Conservation (phyloP, 768 basidiomycete species). For the Serendipita indica region DNA sequence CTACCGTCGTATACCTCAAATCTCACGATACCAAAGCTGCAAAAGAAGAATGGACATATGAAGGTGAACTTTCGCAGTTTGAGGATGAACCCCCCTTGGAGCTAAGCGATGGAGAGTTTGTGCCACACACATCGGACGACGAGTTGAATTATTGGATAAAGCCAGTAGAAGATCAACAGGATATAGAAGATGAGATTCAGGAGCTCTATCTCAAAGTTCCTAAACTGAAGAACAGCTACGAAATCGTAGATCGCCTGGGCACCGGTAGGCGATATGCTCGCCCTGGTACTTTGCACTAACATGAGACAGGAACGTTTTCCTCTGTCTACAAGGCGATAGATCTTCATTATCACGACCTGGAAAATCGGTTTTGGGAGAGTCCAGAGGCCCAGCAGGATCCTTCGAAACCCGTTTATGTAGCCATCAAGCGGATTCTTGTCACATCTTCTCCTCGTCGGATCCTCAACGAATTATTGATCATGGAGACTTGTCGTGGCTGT, state of each 20-base stretch:
- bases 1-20: not conserved
- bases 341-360: conserved; percentile 53
- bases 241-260: conserved; percentile 76
- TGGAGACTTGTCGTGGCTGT: conserved; percentile 72
- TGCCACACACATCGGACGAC: conserved; percentile 32
- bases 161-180: conserved; percentile 49
- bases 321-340: conserved; percentile 98
- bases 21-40: not conserved
- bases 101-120: conserved; percentile 24
- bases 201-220: conserved; percentile 56
- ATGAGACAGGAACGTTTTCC: conserved; percentile 69
- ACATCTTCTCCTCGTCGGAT: conserved; percentile 89
- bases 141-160: conserved; percentile 43
- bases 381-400: conserved; percentile 31
- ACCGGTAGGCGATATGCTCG: conserved; percentile 31
- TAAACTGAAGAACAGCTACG: conserved; percentile 50
- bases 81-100: conserved; percentile 23
- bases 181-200: conserved; percentile 63
- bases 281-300: not conserved
- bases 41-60: not conserved
- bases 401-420: conserved; percentile 59
- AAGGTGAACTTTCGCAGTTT: too few relatives aligned
- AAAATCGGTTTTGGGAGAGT: conserved; percentile 61
- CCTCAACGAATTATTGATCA: conserved; percentile 79
- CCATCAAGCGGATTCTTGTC: conserved; percentile 92